A percentile compares a stretch with the other conserved stretches of the same genome.
Evolutionary conservation across 768 basidiomycete genomes (phyloP).

Genomic region (Erythrobasidium yunnanense): DNA sequence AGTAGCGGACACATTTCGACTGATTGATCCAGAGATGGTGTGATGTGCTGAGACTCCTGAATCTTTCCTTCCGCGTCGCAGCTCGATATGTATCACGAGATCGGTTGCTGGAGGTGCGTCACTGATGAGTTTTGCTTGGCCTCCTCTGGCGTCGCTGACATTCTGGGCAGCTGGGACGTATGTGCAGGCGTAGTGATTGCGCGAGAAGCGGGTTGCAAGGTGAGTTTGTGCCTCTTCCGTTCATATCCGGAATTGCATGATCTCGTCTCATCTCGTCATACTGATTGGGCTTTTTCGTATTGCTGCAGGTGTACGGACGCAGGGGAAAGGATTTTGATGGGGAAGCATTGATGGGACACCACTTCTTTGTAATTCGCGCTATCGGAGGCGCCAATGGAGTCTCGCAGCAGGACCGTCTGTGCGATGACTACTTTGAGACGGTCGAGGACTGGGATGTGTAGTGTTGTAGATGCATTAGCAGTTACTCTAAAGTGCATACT

Average conservation of each 20-base stretch:
- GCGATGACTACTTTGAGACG: constrained; percentile 73
- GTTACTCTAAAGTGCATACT: too few relatives aligned
- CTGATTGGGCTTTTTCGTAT: too few relatives aligned
- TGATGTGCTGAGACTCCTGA: background rate
- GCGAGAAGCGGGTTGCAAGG: constrained; percentile 71
- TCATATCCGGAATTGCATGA: too few relatives aligned
- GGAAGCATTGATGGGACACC: constrained; percentile 40
- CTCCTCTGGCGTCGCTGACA: background rate
- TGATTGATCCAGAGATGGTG: too few relatives aligned
- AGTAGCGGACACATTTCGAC: background rate
- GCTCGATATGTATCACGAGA: constrained; percentile 51
- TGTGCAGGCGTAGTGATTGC: constrained; percentile 81
- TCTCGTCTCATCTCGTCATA: too few relatives aligned
- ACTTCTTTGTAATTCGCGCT: constrained; percentile 42
- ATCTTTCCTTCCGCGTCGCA: background rate
- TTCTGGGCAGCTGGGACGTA: constrained; percentile 30
- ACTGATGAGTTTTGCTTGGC: background rate
- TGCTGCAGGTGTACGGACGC: constrained; percentile 1
- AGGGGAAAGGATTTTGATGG: constrained; percentile 30
- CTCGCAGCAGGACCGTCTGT: constrained; percentile 66
- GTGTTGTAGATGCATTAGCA: too few relatives aligned
- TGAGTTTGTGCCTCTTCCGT: too few relatives aligned
- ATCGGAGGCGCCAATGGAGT: constrained; percentile 42
- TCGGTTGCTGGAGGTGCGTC: constrained; percentile 57
- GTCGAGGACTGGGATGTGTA: constrained; percentile 56